Evolutionary conservation across 169 alveolate species (phyloP).

Genomic region (Cyclospora cayetanensis): DNA sequence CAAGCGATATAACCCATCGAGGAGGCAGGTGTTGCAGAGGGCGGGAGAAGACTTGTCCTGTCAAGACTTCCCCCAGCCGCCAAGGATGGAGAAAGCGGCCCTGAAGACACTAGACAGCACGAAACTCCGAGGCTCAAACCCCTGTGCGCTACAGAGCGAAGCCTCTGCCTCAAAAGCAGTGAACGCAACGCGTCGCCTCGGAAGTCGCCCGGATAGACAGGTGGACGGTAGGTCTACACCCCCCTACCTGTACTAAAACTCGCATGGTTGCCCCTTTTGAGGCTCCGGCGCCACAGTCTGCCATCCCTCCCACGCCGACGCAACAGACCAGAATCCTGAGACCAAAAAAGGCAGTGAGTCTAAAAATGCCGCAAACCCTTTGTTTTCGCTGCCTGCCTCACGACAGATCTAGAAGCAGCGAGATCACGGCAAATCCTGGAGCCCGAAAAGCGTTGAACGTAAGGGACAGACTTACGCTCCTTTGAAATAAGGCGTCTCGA

Average conservation of each 20-base stretch:
- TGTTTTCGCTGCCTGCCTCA: no score
- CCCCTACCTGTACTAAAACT: neutral
- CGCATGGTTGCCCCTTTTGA: neutral
- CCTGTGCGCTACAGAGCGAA: neutral
- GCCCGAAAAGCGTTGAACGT: no score
- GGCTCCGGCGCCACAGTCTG: neutral
- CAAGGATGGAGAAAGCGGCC: slow-evolving; percentile 56
- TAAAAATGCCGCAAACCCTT: no score
- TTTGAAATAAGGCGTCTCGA: slow-evolving; percentile 3
- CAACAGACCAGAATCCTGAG: neutral
- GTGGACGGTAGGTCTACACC: no score
- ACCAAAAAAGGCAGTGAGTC: no score
- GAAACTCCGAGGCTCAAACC: neutral
- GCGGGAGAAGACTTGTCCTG: slow-evolving; percentile 36
- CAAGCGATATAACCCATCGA: slow-evolving; percentile 26
- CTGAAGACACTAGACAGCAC: no score
- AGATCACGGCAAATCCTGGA: no score
- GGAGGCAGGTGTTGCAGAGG: slow-evolving; percentile 52
- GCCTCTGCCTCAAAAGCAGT: no score
- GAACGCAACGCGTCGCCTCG: no score
- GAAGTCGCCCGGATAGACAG: no score
- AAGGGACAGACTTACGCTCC: slow-evolving; percentile 28
- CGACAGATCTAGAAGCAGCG: no score
- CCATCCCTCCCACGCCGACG: neutral
- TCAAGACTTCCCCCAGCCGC: slow-evolving; percentile 31